Evolutionary conservation across 768 basidiomycete genomes (phyloP).

Genomic region (Pulveroboletus frians): DNA sequence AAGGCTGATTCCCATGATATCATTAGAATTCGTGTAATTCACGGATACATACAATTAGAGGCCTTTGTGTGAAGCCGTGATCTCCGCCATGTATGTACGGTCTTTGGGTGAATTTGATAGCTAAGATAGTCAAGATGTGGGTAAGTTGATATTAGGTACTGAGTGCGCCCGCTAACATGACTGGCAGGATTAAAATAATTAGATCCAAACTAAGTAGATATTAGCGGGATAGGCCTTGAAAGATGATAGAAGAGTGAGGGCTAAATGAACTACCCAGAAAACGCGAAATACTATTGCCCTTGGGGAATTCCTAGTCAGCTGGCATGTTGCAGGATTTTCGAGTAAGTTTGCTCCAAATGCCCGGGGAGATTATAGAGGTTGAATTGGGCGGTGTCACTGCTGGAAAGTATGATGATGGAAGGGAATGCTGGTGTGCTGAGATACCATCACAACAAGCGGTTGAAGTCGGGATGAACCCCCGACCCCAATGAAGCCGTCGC

Average conservation of each 20-base stretch:
- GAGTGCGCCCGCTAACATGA: too few relatives aligned
- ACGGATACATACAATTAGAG: slow-evolving; percentile 22
- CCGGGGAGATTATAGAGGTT: slow-evolving; percentile 5
- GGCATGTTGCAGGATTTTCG: slow-evolving; percentile 10
- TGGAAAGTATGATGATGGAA: neutral
- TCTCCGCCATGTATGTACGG: neutral
- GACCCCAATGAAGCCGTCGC: neutral
- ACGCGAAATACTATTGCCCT: slow-evolving; percentile 18
- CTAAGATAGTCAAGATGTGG: too few relatives aligned
- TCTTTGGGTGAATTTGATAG: neutral
- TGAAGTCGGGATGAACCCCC: slow-evolving; percentile 1
- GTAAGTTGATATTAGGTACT: neutral
- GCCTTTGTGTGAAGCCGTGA: slow-evolving; percentile 6
- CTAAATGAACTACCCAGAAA: slow-evolving; percentile 15
- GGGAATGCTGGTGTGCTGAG: neutral
- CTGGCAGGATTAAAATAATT: neutral
- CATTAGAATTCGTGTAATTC: slow-evolving; percentile 18
- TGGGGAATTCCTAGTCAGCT: slow-evolving; percentile 10
- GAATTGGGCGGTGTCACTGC: neutral
- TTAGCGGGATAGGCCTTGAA: neutral
- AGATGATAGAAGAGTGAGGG: neutral
- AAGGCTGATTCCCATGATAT: slow-evolving; percentile 1
- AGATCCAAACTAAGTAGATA: neutral
- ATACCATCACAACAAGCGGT: neutral
- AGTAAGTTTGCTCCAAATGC: slow-evolving; percentile 24